Conservation (phyloP, 2,329 filamentous ascomycete species). For the Zymoseptoria passerinii region DNA sequence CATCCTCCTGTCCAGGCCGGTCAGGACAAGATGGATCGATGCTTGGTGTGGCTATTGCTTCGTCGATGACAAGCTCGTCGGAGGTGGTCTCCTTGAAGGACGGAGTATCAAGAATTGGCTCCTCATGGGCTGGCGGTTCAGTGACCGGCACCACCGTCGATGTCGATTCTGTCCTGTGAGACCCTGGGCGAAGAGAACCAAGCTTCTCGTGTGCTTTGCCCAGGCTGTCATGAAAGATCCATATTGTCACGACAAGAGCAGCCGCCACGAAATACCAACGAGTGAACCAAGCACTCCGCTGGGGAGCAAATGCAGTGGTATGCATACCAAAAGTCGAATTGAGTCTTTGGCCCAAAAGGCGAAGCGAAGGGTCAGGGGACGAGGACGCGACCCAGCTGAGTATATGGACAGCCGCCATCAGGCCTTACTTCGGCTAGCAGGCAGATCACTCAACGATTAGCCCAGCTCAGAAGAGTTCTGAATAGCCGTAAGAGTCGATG, state of each 20-base stretch:
- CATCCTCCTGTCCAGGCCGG: constrained; percentile 35
- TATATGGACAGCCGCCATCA: not conserved
- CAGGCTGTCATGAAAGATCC: not conserved
- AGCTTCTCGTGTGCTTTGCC: not conserved
- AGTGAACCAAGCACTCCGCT: not conserved
- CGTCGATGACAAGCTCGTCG: not conserved
- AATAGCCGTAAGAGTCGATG: not conserved
- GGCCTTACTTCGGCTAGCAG: not conserved
- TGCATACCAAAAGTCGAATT: not conserved
- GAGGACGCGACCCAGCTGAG: not conserved
- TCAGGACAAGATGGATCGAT: not conserved
- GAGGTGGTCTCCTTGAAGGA: not conserved
- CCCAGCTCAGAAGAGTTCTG: not conserved
- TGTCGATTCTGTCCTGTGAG: not conserved
- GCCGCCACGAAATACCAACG: not conserved
- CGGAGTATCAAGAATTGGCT: not conserved
- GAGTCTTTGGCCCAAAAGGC: not conserved
- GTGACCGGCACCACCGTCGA: not conserved
- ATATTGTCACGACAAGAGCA: not conserved
- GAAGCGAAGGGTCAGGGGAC: not conserved
- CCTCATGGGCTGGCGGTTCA: not conserved
- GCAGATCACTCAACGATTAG: not conserved
- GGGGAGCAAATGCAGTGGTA: not conserved
- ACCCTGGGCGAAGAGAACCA: not conserved
- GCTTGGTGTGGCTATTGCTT: not conserved